Evolutionary conservation across 805 yeast species (phyloP), one percentile per base, ranked within the genome.

Genomic region (Phaffomyces antillensis): DNA sequence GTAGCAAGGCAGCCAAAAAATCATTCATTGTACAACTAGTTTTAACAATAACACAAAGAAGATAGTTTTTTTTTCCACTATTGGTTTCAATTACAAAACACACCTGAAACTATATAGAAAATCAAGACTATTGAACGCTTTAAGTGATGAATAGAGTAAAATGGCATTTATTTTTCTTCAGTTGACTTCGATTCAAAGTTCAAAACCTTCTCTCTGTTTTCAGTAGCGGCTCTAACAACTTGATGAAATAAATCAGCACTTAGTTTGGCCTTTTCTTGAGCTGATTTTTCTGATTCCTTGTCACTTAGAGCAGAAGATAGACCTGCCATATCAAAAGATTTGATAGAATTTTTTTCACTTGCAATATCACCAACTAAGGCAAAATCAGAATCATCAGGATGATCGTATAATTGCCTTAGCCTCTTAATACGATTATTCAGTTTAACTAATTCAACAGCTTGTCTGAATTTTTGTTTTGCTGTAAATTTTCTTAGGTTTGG

Each of bases 381-480:
- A 15, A 59, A 40, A 33, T 65, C 54, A 15, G 51, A 52, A 39
- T 53, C 58, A 23, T 46, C 37, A 30, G 38, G n/a, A 45, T 71
- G 46, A 72, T 79, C 78, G 31, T 73, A 79, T 57, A 49, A 56
- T 45, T 72, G 71, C 65, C 83, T 79, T 60, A 91, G 74, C 53
- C 82, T 81, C 57, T 76, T 71, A 62, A 91, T 80, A 61, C 86
- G 77, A 64, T 89, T 89, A 57, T 84, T 79, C 65, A 91, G 76
- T 55, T 79, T 80, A 42, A 91, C 90, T 59, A 87, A 71, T 61
- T 88, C 93, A 55, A 87, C 83, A 34, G 93, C 97, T 54, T 83
- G 86, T 57, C 82, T 79, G 68, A 93, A 81, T 64, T 85, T 89
- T 57, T 76, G 73, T 59, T 86, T 87, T 30, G 96, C 95, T 59